Conservation (phyloP, 108 stramenopile genomes). For the Discostella pseudostelligera region DNA sequence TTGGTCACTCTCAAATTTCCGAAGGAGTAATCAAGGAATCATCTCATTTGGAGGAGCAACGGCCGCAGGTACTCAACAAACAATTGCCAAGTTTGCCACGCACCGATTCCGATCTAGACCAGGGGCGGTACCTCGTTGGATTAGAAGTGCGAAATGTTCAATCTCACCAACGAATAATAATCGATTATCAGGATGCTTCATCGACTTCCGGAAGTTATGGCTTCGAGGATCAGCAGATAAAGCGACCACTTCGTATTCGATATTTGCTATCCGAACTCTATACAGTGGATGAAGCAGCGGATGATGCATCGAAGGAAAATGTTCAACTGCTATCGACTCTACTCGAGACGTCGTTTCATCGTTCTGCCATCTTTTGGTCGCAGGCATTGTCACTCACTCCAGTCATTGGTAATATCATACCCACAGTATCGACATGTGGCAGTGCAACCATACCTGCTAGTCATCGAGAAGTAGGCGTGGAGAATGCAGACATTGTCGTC, state of each 20-base stretch:
- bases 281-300: not conserved
- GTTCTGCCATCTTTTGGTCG: slow-evolving; percentile 23
- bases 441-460: slow-evolving; percentile 22
- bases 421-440: slow-evolving; percentile 32
- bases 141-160: slow-evolving; percentile 36
- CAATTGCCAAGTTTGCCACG: slow-evolving; percentile 8
- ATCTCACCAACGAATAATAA: slow-evolving; percentile 38
- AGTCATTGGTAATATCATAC: slow-evolving; percentile 28
- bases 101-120: slow-evolving; percentile 36
- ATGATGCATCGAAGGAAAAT: not conserved
- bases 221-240: slow-evolving; percentile 7
- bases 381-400: slow-evolving; percentile 22
- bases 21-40: not conserved
- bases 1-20: too few relatives aligned
- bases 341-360: slow-evolving; percentile 20
- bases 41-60: slow-evolving; percentile 5
- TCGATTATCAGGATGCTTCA: slow-evolving; percentile 29
- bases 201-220: not conserved
- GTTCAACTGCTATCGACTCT: slow-evolving; percentile 9
- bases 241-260: slow-evolving; percentile 29
- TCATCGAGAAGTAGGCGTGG: slow-evolving; percentile 36
- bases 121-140: slow-evolving; percentile 37
- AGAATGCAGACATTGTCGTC: slow-evolving; percentile 38
- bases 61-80: slow-evolving; percentile 1
- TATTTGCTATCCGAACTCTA: slow-evolving; percentile 14